Percentiles rank a stretch among this genome's conserved stretches.
Evolutionary conservation across 257 asterid species (phyloP).

Genomic region (Salvia splendens): DNA sequence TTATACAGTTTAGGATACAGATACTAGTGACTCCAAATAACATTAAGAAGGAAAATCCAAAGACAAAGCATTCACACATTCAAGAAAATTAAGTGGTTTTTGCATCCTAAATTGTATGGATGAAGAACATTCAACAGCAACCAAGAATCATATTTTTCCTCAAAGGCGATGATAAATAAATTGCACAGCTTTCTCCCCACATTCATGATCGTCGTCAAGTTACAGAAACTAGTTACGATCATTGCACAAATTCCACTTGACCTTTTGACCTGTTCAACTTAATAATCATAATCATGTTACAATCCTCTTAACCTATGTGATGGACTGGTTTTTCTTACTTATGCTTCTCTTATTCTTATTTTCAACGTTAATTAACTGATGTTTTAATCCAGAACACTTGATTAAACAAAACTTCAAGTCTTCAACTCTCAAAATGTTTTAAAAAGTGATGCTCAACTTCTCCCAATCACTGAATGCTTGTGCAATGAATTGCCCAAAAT

Average conservation of each 20-base stretch:
- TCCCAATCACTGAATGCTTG: background rate
- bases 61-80: no score
- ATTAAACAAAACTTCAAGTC: background rate
- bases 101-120: no score
- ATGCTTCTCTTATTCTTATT: background rate
- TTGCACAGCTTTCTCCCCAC: background rate
- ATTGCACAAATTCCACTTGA: background rate
- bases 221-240: no score
- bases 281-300: background rate
- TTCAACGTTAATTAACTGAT: background rate
- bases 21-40: background rate
- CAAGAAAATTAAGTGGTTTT: no score
- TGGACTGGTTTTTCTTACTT: constrained; percentile 4
- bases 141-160: background rate
- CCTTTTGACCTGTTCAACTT: background rate
- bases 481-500: constrained; percentile 10
- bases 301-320: background rate
- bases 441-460: background rate
- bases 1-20: constrained; percentile 18
- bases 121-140: background rate
- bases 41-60: background rate
- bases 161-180: constrained; percentile 9
- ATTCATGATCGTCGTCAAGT: no score
- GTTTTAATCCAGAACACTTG: background rate
- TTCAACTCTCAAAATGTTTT: background rate